Percentiles rank a stretch among this genome's conserved stretches.
Evolutionary conservation across 345 rosid genomes (phyloP).

Genomic region (Nasturtium officinale): DNA sequence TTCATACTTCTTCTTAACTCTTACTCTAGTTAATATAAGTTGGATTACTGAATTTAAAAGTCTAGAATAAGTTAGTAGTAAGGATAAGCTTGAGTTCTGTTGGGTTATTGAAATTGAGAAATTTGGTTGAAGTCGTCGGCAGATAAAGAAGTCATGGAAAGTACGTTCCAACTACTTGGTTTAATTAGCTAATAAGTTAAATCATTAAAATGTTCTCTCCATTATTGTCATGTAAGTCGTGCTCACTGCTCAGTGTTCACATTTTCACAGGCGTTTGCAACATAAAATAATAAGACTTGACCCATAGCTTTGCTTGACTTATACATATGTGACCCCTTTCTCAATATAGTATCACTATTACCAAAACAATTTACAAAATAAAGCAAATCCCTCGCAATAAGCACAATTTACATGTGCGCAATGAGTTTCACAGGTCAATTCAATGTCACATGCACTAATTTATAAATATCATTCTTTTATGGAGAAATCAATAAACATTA

Average conservation of each 20-base stretch:
- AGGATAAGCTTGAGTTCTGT: constrained; percentile 1
- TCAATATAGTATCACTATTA: background rate
- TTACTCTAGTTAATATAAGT: constrained; percentile 8
- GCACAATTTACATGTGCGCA: constrained; percentile 34
- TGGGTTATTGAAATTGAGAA: background rate
- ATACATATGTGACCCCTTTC: constrained; percentile 3
- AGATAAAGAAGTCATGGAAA: constrained; percentile 22
- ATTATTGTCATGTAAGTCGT: constrained; percentile 21
- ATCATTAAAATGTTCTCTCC: background rate
- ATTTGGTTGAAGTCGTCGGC: constrained; percentile 24
- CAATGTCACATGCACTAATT: constrained; percentile 13
- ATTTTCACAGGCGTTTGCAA: background rate
- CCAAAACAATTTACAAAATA: background rate
- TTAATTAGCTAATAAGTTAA: background rate
- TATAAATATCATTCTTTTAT: background rate
- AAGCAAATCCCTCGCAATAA: background rate
- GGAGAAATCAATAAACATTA: background rate
- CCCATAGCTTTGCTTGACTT: constrained; percentile 27
- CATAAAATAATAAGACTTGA: constrained; percentile 34
- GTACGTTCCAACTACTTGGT: constrained; percentile 35
- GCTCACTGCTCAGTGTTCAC: constrained; percentile 30
- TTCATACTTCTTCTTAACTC: background rate
- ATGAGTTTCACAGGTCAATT: constrained; percentile 30
- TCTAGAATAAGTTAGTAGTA: background rate
- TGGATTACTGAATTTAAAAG: background rate